Evolutionary conservation across 768 basidiomycete genomes (phyloP), one percentile per base, ranked within the genome.

Genomic region (Leccinum boreale): DNA sequence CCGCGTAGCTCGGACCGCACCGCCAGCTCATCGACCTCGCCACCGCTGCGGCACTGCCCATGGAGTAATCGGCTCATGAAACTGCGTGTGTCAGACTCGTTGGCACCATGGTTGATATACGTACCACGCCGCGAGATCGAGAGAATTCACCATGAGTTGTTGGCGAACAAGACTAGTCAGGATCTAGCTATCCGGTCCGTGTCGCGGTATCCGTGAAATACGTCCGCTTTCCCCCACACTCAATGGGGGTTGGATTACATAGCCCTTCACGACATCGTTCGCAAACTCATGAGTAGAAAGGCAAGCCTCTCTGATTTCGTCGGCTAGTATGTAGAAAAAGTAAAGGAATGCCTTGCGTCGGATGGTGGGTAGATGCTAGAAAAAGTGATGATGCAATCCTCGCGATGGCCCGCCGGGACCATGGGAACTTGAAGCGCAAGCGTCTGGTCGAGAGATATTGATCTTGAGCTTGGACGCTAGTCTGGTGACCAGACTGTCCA

Each of bases 391-490:
- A 65, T 24, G 24, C 4, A n/a, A 24, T 26, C 1, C 1, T 26
- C 26, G 26, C 26, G 26, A 28, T 8, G 26, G 26, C 8, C 26
- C 26, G 3, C 26, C 26, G 3, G 65, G 64, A 19, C 64, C 71
- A 35, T 17, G 53, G 14, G n/a, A n/a, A n/a, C n/a, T n/a, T n/a
- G 72, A 73, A 45, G 29, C 47, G 15, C 56, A 58, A 8, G 60
- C 71, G 74, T 35, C 66, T 77, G 14, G 65, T 75, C 11, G 70
- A 76, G 58, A 62, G 31, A 35, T 69, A 69, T 51, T 69, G 52
- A 67, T 11, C 11, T 19, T 39, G 26, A 26, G 28, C 28, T 28
- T 28, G 8, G 28, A 28, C 28, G 28, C 28, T 28, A 28, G 28
- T 28, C 26, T 26, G 26, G 26, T 28, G 8, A 28, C 26, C 1